Evolutionary conservation across 2,329 filamentous ascomycete genomes (phyloP), one percentile per base, ranked within the genome.

Genomic region (Trichophyton benhamiae): DNA sequence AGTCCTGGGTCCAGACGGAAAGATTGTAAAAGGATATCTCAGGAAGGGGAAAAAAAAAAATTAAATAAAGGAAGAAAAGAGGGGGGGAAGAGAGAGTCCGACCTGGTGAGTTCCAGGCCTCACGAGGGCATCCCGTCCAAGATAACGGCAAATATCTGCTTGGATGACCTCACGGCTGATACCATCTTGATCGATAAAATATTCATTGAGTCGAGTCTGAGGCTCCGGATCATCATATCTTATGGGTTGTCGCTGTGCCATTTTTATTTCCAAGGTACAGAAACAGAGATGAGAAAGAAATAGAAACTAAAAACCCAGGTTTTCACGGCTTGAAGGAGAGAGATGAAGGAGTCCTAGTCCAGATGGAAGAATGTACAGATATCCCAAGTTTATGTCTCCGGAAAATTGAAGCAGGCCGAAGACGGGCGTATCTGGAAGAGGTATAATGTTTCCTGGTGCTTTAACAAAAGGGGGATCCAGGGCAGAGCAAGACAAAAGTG

Each of bases 111-210:
- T 83, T 69, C 86, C 86, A 63, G 87, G 87, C 70, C 86, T 85
- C 71, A 89, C 87, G 69, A 89, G 81, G 67, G 88, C 88, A 79
- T 91, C 88, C 74, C 89, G 89, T 70, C 88, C 88, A 67, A 91
- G 81, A 73, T 90, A 91, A 71, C 87, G 87, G 78, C 88, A 91
- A 67, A 91, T 89, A 73, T 91, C 88, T 72, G 87, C 86, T 65
- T 88, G 89, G 75, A 91, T 90, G 69, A 91, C 88, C 75, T 91
- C 87, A 68, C 87, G 85, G 73, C 88, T 87, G 74, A 91, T 91
- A 71, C 88, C 87, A 74, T 90, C 86, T 69, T 86, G 84, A 53
- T 87, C 86, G 61, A 91, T 84, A 74, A 91, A 91, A 73, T 90
- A 91, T 76, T 90, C 87, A 75, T 89, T 89, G 72, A 87, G 74